Evolutionary conservation across 1,284 basidiomycete species (phyloP).

Genomic region (Ustilago bromivora): DNA sequence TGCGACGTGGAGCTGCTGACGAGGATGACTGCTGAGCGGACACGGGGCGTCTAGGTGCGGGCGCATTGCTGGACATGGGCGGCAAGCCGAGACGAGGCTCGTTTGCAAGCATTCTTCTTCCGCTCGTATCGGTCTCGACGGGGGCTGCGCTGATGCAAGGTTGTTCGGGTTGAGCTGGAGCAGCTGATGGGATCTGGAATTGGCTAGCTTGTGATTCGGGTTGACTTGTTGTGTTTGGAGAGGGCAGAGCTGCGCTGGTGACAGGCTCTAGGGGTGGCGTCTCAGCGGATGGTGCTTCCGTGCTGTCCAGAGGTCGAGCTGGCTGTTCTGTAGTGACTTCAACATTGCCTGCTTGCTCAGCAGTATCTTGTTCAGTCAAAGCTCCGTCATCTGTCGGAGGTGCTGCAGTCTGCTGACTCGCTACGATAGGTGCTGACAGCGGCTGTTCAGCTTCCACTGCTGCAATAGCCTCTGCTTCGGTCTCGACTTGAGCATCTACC

Average conservation of each 20-base stretch:
- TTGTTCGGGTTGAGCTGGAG: background rate
- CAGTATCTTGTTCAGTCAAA: background rate
- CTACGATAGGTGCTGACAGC: background rate
- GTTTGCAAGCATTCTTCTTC: slow-evolving; percentile 31
- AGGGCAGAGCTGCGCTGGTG: background rate
- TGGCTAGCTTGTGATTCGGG: background rate
- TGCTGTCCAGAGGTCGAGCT: background rate
- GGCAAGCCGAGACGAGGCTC: slow-evolving; percentile 42
- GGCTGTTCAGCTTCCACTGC: background rate
- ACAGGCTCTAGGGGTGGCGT: background rate
- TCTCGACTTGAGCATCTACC: background rate
- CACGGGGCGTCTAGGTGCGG: background rate
- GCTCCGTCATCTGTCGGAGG: background rate
- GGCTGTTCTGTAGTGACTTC: background rate
- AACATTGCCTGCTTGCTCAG: background rate
- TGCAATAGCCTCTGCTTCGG: background rate
- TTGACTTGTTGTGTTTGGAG: background rate
- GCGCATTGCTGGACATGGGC: background rate
- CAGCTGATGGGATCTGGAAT: background rate
- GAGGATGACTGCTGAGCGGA: slow-evolving; percentile 1
- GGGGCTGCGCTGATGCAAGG: background rate
- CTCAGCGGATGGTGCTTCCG: background rate
- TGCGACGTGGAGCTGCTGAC: slow-evolving; percentile 6
- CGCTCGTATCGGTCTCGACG: background rate
- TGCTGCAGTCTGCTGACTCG: background rate